phyloP scores from a whole-genome alignment of 108 stramenopile species.

The Discostella stelligeroides region DNA sequence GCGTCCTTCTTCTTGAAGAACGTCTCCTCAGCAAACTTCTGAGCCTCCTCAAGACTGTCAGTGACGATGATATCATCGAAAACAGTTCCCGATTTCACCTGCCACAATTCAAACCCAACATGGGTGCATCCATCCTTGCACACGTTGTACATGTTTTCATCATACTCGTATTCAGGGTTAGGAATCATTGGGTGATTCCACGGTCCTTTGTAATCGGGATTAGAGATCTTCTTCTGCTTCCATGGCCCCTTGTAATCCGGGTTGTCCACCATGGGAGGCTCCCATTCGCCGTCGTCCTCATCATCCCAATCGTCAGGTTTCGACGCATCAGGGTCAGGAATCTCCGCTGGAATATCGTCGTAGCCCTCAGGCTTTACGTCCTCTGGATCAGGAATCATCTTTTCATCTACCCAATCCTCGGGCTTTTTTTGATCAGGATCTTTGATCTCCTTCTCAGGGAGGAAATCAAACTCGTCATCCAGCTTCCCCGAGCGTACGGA shows the following conservation, averaged over 20 bases:
- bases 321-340: conserved; percentile 92
- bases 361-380: conserved; percentile 98
- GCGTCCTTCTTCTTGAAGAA: conserved; percentile 97
- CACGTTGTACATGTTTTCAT: conserved; percentile 88
- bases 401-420: conserved; percentile 96
- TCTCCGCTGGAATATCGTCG: conserved; percentile 89
- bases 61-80: conserved; percentile 99
- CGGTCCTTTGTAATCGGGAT: conserved; percentile 97
- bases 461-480: conserved; percentile 97
- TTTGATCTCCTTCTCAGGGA: conserved; percentile 90
- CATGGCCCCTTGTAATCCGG: conserved; percentile 97
- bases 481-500: conserved; percentile 89
- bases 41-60: conserved; percentile 96
- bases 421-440: conserved; percentile 96
- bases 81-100: conserved; percentile 96
- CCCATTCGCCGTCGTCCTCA: conserved; percentile 99
- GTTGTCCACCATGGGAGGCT: conserved; percentile 95
- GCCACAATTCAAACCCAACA: conserved; percentile 99
- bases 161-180: conserved; percentile 95
- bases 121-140: conserved; percentile 96
- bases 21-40: conserved; percentile 94
- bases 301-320: conserved; percentile 99
- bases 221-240: conserved; percentile 94
- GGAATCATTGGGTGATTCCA: conserved; percentile 95
- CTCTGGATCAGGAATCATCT: conserved; percentile 94